Evolutionary conservation across 208 protist genomes (phyloP), one percentile per base, ranked within the genome.

Genomic region (Leishmania braziliensis): DNA sequence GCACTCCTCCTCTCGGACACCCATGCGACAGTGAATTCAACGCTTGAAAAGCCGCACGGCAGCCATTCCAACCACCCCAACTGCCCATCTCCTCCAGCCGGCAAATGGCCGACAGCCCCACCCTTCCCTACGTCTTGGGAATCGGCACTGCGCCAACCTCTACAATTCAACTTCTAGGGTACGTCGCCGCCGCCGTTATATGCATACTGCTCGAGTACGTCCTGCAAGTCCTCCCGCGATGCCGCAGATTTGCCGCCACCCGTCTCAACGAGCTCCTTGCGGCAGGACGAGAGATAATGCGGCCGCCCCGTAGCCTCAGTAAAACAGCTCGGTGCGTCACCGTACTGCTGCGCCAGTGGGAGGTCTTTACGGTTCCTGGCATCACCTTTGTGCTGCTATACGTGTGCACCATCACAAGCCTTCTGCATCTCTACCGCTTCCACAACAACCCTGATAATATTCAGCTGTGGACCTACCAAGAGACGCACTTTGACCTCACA

Each of bases 391-490:
- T 81, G 0, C 58, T 81, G 0, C 8, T 82, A 0, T 77, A 77
- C 79, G 2, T 65, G 39, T 77, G 71, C 33, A 26, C 79, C 20
- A 5, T 77, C 3, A 75, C 0, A 2, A 82, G 79, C 4, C 43
- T 77, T 0, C 18, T 48, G 6, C n/a, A 73, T 26, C 60, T 82
- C 0, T 66, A 23, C 23, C 0, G 0, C 3, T 71, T 56, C 14
- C 51, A 82, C 36, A 10, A 20, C 2, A 82, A 26, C 16, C 79
- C 78, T 0, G 23, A 62, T 10, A 62, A 62, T 46, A 68, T 83
- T 20, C 26, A 83, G 60, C 62, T 83, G 46, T 78, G 71, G 73
- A 83, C 79, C 23, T 58, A 74, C 23, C 79, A 83, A 46, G 79
- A 83, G 65, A 68, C 62, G 46, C 43, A 53, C 18, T 68, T 83